Evolutionary conservation across 164 flowering plant species (phyloP).

Genomic region (Magnolia kwangsiensis): DNA sequence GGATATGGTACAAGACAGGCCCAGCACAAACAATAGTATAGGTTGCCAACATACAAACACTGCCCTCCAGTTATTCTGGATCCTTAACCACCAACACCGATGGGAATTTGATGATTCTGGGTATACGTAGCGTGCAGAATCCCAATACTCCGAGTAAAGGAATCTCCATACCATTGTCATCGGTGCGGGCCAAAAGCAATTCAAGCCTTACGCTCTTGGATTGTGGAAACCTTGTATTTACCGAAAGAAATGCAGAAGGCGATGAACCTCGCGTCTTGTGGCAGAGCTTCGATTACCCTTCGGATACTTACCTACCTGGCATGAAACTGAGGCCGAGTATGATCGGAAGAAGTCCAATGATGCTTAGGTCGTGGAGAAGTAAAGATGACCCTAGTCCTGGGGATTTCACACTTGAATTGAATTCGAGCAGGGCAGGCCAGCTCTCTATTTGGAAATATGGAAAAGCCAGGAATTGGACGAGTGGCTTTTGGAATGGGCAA

Average conservation of each 20-base stretch:
- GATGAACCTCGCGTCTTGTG: background rate
- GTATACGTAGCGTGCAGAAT: no score
- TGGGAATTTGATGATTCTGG: background rate
- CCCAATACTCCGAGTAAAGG: no score
- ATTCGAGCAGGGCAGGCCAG: background rate
- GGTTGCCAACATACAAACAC: conserved; percentile 7
- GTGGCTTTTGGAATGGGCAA: background rate
- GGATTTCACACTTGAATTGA: background rate
- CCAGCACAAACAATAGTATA: background rate
- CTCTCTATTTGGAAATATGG: background rate
- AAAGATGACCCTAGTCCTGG: conserved; percentile 6
- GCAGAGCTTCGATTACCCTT: conserved; percentile 18
- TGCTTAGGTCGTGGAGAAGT: background rate
- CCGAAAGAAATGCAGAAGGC: no score
- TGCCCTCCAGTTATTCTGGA: background rate
- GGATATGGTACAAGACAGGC: conserved; percentile 8
- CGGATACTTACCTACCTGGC: conserved; percentile 11
- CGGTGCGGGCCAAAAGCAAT: no score
- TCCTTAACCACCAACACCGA: background rate
- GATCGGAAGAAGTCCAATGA: background rate
- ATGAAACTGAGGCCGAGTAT: conserved; percentile 4
- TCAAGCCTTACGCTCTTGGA: background rate
- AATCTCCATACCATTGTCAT: background rate
- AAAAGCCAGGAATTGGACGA: background rate
- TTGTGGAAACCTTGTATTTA: conserved; percentile 2